These are phyloP conservation scores for Paramecium pentaurelia DNA, from an alignment of 73 alveolate species.

Conservation along the genomic window DNA sequence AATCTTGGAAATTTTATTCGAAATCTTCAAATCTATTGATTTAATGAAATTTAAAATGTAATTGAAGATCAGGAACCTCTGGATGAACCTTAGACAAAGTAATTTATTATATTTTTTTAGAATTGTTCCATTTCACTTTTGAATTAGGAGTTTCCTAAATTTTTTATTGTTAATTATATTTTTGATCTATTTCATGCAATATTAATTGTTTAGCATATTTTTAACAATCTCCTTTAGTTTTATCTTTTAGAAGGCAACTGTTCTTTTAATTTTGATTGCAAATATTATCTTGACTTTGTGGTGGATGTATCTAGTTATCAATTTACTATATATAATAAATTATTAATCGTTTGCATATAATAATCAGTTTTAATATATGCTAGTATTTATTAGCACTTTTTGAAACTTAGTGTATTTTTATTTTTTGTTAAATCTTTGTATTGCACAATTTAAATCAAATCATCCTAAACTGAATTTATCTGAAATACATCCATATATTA, in stretches of 20 bases:
- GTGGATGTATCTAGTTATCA: not conserved
- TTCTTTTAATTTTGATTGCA: not conserved
- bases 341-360: not conserved
- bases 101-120: too few relatives aligned
- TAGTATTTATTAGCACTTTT: not conserved
- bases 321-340: too few relatives aligned
- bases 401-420: not conserved
- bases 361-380: not conserved
- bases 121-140: not conserved
- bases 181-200: not conserved
- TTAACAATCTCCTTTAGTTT: not conserved
- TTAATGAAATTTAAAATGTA: too few relatives aligned
- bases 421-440: not conserved
- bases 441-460: not conserved
- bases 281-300: not conserved
- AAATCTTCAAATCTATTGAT: too few relatives aligned
- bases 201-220: too few relatives aligned
- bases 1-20: too few relatives aligned
- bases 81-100: too few relatives aligned
- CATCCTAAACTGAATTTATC: too few relatives aligned
- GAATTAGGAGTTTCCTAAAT: too few relatives aligned
- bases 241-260: not conserved
- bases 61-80: too few relatives aligned
- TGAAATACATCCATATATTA: not conserved
- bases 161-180: too few relatives aligned